These are phyloP conservation scores for Lodderomyces pseudojiufengensis DNA, from an alignment of 1,139 yeast genomes.

Conservation along the genomic window DNA sequence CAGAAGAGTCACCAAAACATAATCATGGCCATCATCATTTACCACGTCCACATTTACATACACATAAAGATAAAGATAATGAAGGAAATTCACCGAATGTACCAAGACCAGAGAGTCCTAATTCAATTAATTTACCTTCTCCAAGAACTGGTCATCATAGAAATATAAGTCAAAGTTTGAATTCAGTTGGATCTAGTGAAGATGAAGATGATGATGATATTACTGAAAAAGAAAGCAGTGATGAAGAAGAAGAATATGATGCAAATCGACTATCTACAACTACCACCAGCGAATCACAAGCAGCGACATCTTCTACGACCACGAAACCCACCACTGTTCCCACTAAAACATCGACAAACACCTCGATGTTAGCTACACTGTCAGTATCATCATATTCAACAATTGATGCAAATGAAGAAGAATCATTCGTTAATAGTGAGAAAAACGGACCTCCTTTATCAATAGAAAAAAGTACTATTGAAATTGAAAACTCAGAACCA, in stretches of 20 bases:
- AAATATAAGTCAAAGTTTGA: too few relatives aligned
- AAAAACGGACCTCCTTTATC: conserved; percentile 1
- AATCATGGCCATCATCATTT: neutral
- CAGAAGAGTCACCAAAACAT: neutral
- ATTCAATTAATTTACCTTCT: neutral
- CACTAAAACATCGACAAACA: neutral
- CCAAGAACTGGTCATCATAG: too few relatives aligned
- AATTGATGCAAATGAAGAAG: conserved; percentile 4
- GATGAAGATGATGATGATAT: conserved; percentile 1
- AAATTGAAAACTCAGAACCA: neutral
- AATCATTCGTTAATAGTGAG: neutral
- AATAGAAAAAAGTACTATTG: neutral
- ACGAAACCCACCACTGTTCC: neutral
- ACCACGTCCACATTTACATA: neutral
- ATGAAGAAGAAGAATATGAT: conserved; percentile 4
- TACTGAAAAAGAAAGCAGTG: conserved; percentile 1
- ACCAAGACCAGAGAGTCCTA: neutral
- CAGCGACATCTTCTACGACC: neutral
- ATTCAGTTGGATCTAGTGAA: conserved; percentile 1
- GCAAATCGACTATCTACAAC: conserved; percentile 1
- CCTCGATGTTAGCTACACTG: neutral
- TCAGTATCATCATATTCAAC: conserved; percentile 3
- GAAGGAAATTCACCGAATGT: neutral
- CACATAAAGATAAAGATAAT: too few relatives aligned
- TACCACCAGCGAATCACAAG: neutral